Conservation (phyloP, 768 basidiomycete genomes). For the Mycena capillaripes region DNA sequence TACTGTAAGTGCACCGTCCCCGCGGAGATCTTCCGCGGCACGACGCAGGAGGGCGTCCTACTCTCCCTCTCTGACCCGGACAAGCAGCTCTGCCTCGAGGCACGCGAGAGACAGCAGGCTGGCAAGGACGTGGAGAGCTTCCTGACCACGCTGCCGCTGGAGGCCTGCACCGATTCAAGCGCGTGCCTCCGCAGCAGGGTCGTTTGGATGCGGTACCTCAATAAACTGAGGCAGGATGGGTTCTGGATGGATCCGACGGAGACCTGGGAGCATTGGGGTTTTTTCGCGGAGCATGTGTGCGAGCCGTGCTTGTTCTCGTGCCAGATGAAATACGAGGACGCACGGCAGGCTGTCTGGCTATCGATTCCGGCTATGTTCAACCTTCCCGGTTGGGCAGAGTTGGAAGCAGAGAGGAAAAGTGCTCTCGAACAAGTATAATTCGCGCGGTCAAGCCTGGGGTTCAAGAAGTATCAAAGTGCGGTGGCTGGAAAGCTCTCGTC, state of each 20-base stretch:
- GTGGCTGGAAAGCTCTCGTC: too few relatives aligned
- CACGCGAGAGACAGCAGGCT: not conserved
- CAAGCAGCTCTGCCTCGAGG: slow-evolving; percentile 9
- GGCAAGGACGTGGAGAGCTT: not conserved
- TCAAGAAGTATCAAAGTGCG: too few relatives aligned
- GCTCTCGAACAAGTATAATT: not conserved
- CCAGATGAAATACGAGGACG: slow-evolving; percentile 5
- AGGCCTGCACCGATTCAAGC: not conserved
- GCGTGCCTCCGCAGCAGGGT: not conserved
- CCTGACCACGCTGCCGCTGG: not conserved
- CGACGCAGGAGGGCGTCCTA: not conserved
- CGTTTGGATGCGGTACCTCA: not conserved
- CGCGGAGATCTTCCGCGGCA: slow-evolving; percentile 16
- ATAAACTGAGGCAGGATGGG: not conserved
- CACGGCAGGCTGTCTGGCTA: not conserved
- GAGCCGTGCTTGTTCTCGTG: not conserved
- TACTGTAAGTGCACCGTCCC: slow-evolving; percentile 28
- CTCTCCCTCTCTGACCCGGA: not conserved
- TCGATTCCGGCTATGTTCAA: slow-evolving; percentile 7
- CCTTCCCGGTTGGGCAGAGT: not conserved
- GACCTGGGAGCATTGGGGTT: not conserved
- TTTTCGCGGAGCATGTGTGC: not conserved
- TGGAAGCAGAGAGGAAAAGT: not conserved
- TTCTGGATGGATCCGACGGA: slow-evolving; percentile 1
- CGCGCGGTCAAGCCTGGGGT: too few relatives aligned